A percentile compares a stretch with the other conserved stretches of the same genome.
Conservation (phyloP, 768 basidiomycete species). For the Tulasnella sp. region DNA sequence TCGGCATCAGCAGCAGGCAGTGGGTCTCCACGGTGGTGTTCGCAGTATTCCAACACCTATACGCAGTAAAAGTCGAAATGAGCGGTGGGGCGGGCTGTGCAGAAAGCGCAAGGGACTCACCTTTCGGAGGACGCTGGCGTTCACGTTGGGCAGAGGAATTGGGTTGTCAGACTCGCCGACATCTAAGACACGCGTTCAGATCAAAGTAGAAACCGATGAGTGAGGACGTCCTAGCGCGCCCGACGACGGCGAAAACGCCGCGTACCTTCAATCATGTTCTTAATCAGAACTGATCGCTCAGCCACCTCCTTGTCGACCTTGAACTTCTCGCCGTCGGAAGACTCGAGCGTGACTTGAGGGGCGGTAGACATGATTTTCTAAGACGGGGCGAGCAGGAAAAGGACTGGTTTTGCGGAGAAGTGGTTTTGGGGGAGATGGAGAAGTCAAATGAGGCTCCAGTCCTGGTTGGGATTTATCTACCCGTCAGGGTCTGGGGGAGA, state of each 20-base stretch:
- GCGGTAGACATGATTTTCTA: slow-evolving; percentile 20
- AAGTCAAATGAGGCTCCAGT: slow-evolving; percentile 4
- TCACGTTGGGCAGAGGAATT: slow-evolving; percentile 87
- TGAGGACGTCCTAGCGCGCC: not conserved
- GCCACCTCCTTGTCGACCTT: slow-evolving; percentile 90
- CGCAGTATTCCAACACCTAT: slow-evolving; percentile 97
- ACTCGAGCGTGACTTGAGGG: slow-evolving; percentile 70
- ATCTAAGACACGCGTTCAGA: slow-evolving; percentile 48
- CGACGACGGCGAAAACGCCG: slow-evolving; percentile 29
- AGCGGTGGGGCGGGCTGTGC: not conserved
- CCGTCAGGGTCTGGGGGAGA: not conserved
- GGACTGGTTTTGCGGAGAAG: slow-evolving; percentile 7
- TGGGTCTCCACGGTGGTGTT: slow-evolving; percentile 97
- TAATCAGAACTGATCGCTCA: slow-evolving; percentile 93
- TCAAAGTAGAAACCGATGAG: not conserved
- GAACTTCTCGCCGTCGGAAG: slow-evolving; percentile 95
- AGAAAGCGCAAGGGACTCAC: slow-evolving; percentile 42
- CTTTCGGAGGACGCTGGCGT: slow-evolving; percentile 90
- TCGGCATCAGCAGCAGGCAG: slow-evolving; percentile 80
- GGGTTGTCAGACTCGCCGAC: slow-evolving; percentile 92
- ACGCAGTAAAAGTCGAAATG: not conserved
- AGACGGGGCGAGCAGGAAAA: slow-evolving; percentile 14
- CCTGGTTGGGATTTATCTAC: slow-evolving; percentile 5
- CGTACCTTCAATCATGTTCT: slow-evolving; percentile 98
- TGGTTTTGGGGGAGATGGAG: slow-evolving; percentile 11